Base-by-base conservation (phyloP, 345 rosid species). In the Gossypium rotundifolium region DNA sequence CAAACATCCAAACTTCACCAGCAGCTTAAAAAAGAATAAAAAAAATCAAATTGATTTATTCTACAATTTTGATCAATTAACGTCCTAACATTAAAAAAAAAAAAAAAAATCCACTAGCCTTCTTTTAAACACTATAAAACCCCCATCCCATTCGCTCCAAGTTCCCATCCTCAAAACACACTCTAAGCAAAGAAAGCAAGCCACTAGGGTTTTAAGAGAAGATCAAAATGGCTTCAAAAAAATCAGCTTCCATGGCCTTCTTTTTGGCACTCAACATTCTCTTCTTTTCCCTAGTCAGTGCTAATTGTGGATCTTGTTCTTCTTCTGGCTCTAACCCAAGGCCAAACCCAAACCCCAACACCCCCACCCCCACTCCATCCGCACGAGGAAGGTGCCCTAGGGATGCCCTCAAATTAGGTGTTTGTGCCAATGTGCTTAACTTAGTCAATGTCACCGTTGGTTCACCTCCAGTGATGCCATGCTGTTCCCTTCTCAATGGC, bases 401-500 rank as follows among this genome's bases (percentile, higher is more conserved):
- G 25, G 89, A 90, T 72, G 69, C 87, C 38, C 81, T 87, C 22
- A 87, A 86, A 67, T 74, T 90, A 2, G 89, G 89, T 3, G 87
- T 77, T 3, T 88, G 96, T 16, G 88, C 79, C 0, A 48, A 88
- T n/a, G 52, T 88, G 52, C 66, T 87, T 38, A 66, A 72, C 49
- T 51, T 87, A 52, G 61, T 90, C 20, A 62, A 80, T 49, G 11
- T 79, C 18, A 71, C 63, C 2, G 61, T 85, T 1, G 93, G 91
- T 0, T 59, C 67, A 38, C 83, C 87, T 9, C 82, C 90, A 4
- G 54, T 76, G 60, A 49, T 66, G 18, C 83, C 81, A 10, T 90
- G 93, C 65, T 90, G 96, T 81, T 74, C 81, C 70, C 85, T 90
- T 46, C 42, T 90, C 54, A 70, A 77, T 2, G 88, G 86, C 33